Base-by-base conservation (phyloP, 1,284 basidiomycete genomes). In the Trametes polyzona region DNA sequence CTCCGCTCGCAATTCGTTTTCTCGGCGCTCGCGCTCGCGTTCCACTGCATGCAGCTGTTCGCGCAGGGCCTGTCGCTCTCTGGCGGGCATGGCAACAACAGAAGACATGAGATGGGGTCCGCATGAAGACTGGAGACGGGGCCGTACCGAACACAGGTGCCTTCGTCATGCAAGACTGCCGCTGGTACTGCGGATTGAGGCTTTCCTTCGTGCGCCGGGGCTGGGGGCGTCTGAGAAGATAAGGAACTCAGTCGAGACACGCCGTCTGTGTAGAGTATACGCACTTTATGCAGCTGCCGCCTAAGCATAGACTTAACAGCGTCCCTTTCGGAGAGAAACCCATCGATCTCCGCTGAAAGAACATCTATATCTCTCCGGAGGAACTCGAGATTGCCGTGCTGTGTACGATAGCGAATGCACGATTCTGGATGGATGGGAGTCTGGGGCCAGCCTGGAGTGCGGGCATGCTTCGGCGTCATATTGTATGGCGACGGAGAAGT, bases 241-340 rank as follows among this genome's bases (percentile, higher is more conserved):
- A n/a, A 26, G 7, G 3, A 26, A 16, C 21, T 23, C 12, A 11
- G 36, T 8, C 16, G 12, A 41, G 23, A 14, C 6, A 17, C 11
- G 11, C 23, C 23, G 23, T n/a, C n/a, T n/a, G n/a, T n/a, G n/a
- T n/a, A n/a, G n/a, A n/a, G n/a, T n/a, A 6, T 17, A 64, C 65
- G 17, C 14, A 73, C 75, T 63, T 66, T 27, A 0, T 17, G 62
- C 49, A 55, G 55, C 29, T 67, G 63, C 36, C 53, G 62, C 5
- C 62, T 65, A 0, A 70, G 59, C 12, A 69, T 55, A 40, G 67
- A 63, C 17, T 68, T 61, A 5, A 77, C 58, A 0, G 64, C 65
- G 6, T 67, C 68, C 23, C 76, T 72, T 51, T 81, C 78, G 4
- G 66, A 64, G 36, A 66, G 65, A 52, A 80, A 73, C 4, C 67